Conservation (phyloP, 2,329 filamentous ascomycete genomes). For the Pestalotiopsis fici region DNA sequence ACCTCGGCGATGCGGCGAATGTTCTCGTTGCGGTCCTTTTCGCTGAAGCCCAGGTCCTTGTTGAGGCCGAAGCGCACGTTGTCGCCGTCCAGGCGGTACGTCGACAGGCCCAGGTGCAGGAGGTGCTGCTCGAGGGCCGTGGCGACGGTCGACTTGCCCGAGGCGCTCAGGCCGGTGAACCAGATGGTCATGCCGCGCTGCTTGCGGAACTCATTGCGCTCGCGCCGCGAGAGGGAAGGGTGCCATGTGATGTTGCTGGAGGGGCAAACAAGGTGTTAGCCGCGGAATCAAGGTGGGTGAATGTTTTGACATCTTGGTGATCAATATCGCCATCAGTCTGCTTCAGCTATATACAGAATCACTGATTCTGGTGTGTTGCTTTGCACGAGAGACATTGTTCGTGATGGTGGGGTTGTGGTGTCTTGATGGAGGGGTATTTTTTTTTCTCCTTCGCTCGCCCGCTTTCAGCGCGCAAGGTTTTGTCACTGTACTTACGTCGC, state of each 20-base stretch:
- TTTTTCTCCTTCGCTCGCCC: constrained; percentile 6
- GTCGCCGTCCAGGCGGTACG: constrained; percentile 96
- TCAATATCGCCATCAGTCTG: neutral
- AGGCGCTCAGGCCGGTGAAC: constrained; percentile 95
- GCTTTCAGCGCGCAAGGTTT: neutral
- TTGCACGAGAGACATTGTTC: constrained; percentile 2
- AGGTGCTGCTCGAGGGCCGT: constrained; percentile 97
- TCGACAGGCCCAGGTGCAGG: constrained; percentile 77
- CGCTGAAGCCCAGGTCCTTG: constrained; percentile 94
- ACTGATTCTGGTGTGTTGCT: neutral
- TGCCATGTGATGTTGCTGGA: constrained; percentile 89
- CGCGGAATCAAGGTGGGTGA: neutral
- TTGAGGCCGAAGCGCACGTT: constrained; percentile 98
- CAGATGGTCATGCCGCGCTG: constrained; percentile 94
- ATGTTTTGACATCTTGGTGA: neutral
- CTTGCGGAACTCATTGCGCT: constrained; percentile 74
- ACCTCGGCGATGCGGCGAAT: constrained; percentile 96
- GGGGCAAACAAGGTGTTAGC: neutral
- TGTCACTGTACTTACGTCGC: neutral
- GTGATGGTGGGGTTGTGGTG: constrained; percentile 20
- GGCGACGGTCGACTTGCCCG: constrained; percentile 95
- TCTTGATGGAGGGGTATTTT: constrained; percentile 23
- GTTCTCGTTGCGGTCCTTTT: constrained; percentile 94
- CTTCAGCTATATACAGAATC: neutral
- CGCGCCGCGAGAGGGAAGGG: constrained; percentile 73